These are phyloP conservation scores for Kodamaea leandrae DNA, from an alignment of 805 yeast genomes.

Conservation along the genomic window DNA sequence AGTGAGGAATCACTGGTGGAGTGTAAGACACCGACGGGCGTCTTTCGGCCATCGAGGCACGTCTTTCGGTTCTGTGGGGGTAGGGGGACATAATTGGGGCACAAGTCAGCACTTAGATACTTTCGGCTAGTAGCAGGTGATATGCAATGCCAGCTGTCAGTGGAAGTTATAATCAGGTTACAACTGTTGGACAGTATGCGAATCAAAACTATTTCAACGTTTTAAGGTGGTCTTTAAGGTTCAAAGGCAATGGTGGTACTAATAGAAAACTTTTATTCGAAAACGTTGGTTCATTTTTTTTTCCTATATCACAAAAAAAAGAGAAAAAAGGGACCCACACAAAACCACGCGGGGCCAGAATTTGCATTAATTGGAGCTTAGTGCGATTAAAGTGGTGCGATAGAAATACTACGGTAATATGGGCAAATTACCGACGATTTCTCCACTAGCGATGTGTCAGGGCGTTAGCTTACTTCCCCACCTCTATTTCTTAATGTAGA, in stretches of 20 bases:
- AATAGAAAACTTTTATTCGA: conserved; percentile 3
- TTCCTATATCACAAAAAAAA: background rate
- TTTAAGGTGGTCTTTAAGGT: background rate
- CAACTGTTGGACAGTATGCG: background rate
- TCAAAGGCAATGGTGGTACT: background rate
- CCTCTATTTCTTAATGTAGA: too few species aligned
- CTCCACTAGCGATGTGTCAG: too few species aligned
- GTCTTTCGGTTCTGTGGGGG: conserved; percentile 38
- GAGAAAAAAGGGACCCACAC: conserved; percentile 1
- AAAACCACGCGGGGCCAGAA: conserved; percentile 3
- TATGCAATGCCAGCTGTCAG: background rate
- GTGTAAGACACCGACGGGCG: conserved; percentile 50
- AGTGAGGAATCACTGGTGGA: conserved; percentile 58
- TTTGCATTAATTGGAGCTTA: too few species aligned
- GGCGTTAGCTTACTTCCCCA: too few species aligned
- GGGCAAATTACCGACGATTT: too few species aligned
- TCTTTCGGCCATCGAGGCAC: conserved; percentile 67
- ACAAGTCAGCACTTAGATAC: background rate
- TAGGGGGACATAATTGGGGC: conserved; percentile 6
- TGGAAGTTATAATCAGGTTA: background rate
- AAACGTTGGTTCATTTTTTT: conserved; percentile 1
- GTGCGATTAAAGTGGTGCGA: too few species aligned
- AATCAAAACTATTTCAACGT: background rate
- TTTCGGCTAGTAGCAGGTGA: background rate
- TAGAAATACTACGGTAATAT: too few species aligned